These are phyloP conservation scores for Chalaropsis thielavioides DNA, from an alignment of 2,329 filamentous ascomycete species.

Conservation along the genomic window DNA sequence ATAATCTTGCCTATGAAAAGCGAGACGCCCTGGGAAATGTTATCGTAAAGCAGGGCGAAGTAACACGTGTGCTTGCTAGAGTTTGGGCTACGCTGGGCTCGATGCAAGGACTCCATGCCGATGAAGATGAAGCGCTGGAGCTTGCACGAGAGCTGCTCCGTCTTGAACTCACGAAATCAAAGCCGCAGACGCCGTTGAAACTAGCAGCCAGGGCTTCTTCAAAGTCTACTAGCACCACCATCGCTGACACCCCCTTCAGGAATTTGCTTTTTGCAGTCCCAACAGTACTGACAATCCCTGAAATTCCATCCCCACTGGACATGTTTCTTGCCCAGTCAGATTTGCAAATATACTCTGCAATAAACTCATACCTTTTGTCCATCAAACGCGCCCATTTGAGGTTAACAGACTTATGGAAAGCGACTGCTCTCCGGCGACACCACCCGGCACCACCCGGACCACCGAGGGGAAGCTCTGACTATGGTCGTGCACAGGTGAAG, in stretches of 20 bases:
- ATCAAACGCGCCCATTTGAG: conserved; percentile 76
- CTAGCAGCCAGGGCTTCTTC: conserved; percentile 13
- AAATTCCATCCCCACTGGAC: conserved; percentile 66
- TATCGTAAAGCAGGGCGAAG: conserved; percentile 73
- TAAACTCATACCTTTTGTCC: conserved; percentile 76
- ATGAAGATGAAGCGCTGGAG: conserved; percentile 73
- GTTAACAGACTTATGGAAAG: conserved; percentile 75
- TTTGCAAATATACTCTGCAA: conserved; percentile 63
- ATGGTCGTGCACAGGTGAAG: conserved; percentile 45
- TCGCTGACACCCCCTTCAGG: conserved; percentile 42
- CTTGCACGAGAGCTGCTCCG: conserved; percentile 64
- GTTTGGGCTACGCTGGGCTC: conserved; percentile 71
- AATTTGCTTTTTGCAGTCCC: conserved; percentile 58
- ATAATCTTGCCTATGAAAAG: conserved; percentile 43
- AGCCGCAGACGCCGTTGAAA: conserved; percentile 27
- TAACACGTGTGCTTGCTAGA: conserved; percentile 58
- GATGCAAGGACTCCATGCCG: conserved; percentile 51
- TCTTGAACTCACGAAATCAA: conserved; percentile 45
- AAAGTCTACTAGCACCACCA: conserved; percentile 24
- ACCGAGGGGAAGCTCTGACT: conserved; percentile 44
- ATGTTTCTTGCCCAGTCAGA: conserved; percentile 70
- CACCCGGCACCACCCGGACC: conserved; percentile 58
- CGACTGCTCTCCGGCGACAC: conserved; percentile 60
- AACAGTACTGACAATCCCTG: conserved; percentile 47
- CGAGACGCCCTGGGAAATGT: conserved; percentile 43